Percentiles rank a stretch among this genome's conserved stretches.
Conservation (phyloP, 2,329 filamentous ascomycete genomes). For the Ophiostoma fasciatum region DNA sequence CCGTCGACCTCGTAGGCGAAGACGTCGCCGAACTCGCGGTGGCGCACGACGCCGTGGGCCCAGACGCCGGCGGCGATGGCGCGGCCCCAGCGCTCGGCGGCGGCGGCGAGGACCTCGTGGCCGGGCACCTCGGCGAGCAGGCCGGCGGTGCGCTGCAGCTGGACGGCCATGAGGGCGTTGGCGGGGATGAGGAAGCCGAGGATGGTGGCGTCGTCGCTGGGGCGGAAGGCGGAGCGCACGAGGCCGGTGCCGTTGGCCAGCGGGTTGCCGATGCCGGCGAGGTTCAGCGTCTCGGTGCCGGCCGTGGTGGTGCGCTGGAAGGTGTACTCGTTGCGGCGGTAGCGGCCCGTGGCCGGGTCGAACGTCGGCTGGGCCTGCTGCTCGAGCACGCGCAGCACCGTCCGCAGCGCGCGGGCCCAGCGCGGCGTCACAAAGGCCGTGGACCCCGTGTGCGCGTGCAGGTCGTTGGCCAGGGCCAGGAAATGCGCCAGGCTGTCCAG, state of each 20-base stretch:
- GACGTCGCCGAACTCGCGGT: conserved; percentile 60
- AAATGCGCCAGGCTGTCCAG: conserved; percentile 92
- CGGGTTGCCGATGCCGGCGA: conserved; percentile 80
- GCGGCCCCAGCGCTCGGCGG: conserved; percentile 42
- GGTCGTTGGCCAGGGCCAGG: conserved; percentile 71
- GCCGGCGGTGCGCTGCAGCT: conserved; percentile 59
- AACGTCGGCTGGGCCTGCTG: conserved; percentile 76
- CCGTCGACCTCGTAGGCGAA: conserved; percentile 85
- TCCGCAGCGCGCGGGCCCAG: conserved; percentile 67
- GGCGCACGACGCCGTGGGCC: conserved; percentile 67
- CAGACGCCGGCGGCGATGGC: conserved; percentile 63
- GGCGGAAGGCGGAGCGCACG: conserved; percentile 81
- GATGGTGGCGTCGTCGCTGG: conserved; percentile 89
- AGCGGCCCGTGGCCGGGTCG: conserved; percentile 47
- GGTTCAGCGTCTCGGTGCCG: conserved; percentile 79
- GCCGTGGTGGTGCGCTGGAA: conserved; percentile 68
- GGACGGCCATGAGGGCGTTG: conserved; percentile 91
- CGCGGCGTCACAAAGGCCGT: conserved; percentile 62
- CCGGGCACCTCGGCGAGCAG: conserved; percentile 42
- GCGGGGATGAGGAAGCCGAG: conserved; percentile 89
- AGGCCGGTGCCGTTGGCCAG: conserved; percentile 72
- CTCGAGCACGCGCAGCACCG: conserved; percentile 56
- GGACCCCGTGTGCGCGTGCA: conserved; percentile 62
- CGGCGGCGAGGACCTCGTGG: conserved; percentile 27
- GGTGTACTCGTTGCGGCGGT: conserved; percentile 63